phyloP scores from a whole-genome alignment of 169 alveolate genomes.

The Eimeria tenella region DNA sequence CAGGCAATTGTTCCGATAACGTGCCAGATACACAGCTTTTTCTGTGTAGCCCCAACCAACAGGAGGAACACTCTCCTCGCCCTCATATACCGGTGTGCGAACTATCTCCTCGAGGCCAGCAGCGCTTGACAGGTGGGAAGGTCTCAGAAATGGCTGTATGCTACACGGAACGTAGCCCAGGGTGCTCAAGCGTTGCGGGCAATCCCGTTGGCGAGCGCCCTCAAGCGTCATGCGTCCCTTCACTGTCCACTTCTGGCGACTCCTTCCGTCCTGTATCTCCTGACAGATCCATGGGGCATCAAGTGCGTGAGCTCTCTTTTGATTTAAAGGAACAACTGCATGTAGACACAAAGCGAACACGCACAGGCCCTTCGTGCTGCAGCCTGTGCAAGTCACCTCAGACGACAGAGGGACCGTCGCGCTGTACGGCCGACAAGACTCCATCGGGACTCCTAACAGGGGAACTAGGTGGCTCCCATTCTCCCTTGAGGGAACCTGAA shows the following conservation, averaged over 20 bases:
- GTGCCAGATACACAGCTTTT: background rate
- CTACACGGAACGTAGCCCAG: background rate
- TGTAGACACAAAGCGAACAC: slow-evolving; percentile 45
- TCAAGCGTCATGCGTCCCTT: background rate
- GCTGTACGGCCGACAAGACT: background rate
- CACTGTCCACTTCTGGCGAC: background rate
- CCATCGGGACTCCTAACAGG: background rate
- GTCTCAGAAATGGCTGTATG: background rate
- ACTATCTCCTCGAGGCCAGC: background rate
- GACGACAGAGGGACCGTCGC: background rate
- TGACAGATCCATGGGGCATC: background rate
- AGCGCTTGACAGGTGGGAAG: background rate
- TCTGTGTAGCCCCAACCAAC: background rate
- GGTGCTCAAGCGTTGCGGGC: background rate
- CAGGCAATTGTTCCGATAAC: background rate
- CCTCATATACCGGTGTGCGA: too few relatives aligned
- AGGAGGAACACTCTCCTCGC: background rate
- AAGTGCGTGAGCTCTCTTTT: slow-evolving; percentile 38
- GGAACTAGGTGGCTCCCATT: background rate
- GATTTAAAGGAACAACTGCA: slow-evolving; percentile 41
- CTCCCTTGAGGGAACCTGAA: background rate
- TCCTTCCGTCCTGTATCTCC: background rate
- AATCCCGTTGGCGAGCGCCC: slow-evolving; percentile 29
- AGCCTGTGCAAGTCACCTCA: slow-evolving; percentile 52
- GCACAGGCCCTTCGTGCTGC: slow-evolving; percentile 48